Evolutionary conservation across 225 moss, liverwort and hornwort species (phyloP).

Genomic region (Asterella californica): DNA sequence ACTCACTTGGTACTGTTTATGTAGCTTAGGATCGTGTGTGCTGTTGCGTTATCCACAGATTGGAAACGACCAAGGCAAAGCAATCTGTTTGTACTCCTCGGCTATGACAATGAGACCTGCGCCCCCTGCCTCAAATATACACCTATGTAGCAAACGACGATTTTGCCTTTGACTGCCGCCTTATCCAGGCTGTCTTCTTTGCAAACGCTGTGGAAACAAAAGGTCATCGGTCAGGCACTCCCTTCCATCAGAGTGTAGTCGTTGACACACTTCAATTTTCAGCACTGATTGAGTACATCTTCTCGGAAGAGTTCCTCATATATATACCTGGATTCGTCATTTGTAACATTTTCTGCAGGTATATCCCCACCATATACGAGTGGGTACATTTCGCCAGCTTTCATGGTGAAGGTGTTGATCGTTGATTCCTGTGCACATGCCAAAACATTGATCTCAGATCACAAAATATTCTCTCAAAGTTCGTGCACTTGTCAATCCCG

Average conservation of each 20-base stretch:
- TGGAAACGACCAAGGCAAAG: neutral
- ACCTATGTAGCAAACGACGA: slow-evolving; percentile 14
- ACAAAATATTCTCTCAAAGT: neutral
- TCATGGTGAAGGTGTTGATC: slow-evolving; percentile 23
- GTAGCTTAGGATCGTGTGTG: slow-evolving; percentile 10
- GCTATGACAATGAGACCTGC: slow-evolving; percentile 16
- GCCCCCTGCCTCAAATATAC: slow-evolving; percentile 15
- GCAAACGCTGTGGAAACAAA: slow-evolving; percentile 2
- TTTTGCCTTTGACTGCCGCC: slow-evolving; percentile 22
- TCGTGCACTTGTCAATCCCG: neutral
- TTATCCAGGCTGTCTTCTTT: neutral
- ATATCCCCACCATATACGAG: slow-evolving; percentile 20
- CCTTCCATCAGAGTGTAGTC: neutral
- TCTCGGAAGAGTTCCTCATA: neutral
- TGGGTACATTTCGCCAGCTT: slow-evolving; percentile 8
- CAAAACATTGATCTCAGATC: neutral
- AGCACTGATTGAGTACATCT: neutral
- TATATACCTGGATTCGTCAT: neutral
- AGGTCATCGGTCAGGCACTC: neutral
- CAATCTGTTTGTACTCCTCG: neutral
- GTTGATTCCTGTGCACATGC: slow-evolving; percentile 10
- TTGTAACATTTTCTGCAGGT: neutral
- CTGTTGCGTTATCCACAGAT: neutral
- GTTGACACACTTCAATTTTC: too few species aligned
- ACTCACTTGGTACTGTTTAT: slow-evolving; percentile 10